Evolutionary conservation across 2,329 filamentous ascomycete species (phyloP), one percentile per base, ranked within the genome.

Genomic region (Fusarium verrucosum): DNA sequence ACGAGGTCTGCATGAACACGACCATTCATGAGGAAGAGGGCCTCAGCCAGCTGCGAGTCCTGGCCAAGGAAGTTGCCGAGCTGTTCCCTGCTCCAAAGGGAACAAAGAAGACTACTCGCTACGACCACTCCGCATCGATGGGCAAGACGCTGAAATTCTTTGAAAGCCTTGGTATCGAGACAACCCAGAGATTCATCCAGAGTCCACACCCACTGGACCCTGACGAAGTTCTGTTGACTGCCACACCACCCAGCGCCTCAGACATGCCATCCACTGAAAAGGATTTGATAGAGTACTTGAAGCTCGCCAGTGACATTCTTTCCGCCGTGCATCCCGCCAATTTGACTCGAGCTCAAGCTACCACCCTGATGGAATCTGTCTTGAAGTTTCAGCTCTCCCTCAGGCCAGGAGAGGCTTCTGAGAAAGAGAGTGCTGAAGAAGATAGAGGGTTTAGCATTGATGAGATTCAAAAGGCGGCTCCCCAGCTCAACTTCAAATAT

Each of bases 1-100:
- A 91, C 70, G 77, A 85, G 60, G 83, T 88, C 33, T 92, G 90
- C 70, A 83, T 90, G 74, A 81, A 92, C 66, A 84, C 88, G 71
- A 79, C 83, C 10, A 74, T 78, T 6, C 83, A 90, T 46, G 82
- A 83, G 62, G 74, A 82, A 38, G 72, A 80, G 7, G 89, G 88
- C 4, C 77, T 83, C 10, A 73, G 80, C 54, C 89, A 89, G 4
- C 74, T 92, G 30, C 72, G 81, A 25, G 73, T 82, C 5, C 74
- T 90, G 7, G 76, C 91, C n/a, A 74, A 81, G 16, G 20, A 22
- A 1, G 23, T 23, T 11, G 40, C 23, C 2, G 14, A 14, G 0
- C 10, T 16, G 4, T 44, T 65, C 3, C 59, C 62, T 6, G 14
- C 17, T 32, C 26, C 25, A 9, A 2, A 32, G 5, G 17, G 4